Conservation (phyloP, 257 asterid genomes). For the Agastache rugosa region DNA sequence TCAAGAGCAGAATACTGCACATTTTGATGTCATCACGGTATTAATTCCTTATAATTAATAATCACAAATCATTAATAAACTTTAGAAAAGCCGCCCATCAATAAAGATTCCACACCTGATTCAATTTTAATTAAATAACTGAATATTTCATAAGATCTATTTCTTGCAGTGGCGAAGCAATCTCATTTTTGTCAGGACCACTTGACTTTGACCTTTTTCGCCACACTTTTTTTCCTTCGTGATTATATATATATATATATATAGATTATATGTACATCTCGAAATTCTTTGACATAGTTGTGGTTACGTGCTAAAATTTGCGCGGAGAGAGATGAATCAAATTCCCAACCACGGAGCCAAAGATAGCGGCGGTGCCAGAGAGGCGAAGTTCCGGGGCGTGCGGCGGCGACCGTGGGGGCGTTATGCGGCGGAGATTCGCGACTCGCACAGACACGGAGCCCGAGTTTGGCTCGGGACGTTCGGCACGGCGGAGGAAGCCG, state of each 20-base stretch:
- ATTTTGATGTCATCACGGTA: background rate
- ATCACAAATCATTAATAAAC: background rate
- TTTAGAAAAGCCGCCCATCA: background rate
- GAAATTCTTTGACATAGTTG: background rate
- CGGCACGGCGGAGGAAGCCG: conserved; percentile 75
- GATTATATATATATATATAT: background rate
- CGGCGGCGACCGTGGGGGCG: conserved; percentile 87
- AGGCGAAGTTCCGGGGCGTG: conserved; percentile 62
- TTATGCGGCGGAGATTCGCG: conserved; percentile 78
- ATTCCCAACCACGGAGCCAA: background rate
- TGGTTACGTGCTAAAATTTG: conserved; percentile 5
- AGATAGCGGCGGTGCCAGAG: conserved; percentile 24
- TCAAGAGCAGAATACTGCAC: too few species aligned
- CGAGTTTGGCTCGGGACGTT: conserved; percentile 79
- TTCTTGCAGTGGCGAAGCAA: conserved; percentile 13
- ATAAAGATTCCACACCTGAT: conserved; percentile 14
- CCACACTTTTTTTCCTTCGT: background rate
- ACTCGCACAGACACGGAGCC: conserved; percentile 52
- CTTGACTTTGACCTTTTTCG: conserved; percentile 27
- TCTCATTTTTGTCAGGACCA: conserved; percentile 23
- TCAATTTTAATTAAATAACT: background rate
- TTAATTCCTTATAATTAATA: background rate
- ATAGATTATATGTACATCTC: background rate
- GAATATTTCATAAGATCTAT: background rate
- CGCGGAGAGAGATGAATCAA: conserved; percentile 17